Evolutionary conservation across 2,329 filamentous ascomycete genomes (phyloP), one percentile per base, ranked within the genome.

Genomic region (Coccinonectria pachysandricola): DNA sequence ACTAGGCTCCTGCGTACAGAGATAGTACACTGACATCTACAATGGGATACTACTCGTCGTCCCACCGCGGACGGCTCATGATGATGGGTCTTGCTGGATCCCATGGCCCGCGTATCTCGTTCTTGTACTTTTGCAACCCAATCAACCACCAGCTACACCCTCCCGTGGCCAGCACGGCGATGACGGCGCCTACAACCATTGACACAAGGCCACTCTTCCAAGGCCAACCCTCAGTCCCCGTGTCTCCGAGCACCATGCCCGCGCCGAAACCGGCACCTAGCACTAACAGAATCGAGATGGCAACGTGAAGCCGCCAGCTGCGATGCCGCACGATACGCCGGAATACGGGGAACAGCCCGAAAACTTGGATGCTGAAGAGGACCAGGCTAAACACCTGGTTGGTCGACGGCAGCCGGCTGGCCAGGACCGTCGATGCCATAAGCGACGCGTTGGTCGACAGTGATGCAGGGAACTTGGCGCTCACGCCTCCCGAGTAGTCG

Each of bases 111-210:
- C 87, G 84, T 41, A 98, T 95, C 58, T 96, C 91, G 53, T 96
- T 96, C 65, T 98, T 98, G 59, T 96, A 98, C 60, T 93, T 88
- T 58, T 98, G 91, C 54, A 98, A 56, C 7, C 86, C 83, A 48
- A 98, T 96, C 37, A 98, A 60, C 87, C 91, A 96, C 88, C 87
- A 96, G 50, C 85, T 93, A 53, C 87, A 95, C 8, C 86, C 79
- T 2, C 88, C 91, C 75, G 95, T 93, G 3, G 76, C 77, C 28
- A 94, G 53, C 4, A 77, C 74, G 1, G 81, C 79, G 12, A 85
- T 63, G 7, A 88, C 46, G n/a, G 75, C 71, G 5, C 84, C 84
- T 5, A 93, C 62, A 1, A 88, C 53, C 38, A 84, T 77, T 8
- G 91, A 91, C 3, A 82, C 60, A 13, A 88, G 43, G 11, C 65